Evolutionary conservation across 306 rosid species (phyloP), one percentile per base, ranked within the genome.

Genomic region (Senna tora): DNA sequence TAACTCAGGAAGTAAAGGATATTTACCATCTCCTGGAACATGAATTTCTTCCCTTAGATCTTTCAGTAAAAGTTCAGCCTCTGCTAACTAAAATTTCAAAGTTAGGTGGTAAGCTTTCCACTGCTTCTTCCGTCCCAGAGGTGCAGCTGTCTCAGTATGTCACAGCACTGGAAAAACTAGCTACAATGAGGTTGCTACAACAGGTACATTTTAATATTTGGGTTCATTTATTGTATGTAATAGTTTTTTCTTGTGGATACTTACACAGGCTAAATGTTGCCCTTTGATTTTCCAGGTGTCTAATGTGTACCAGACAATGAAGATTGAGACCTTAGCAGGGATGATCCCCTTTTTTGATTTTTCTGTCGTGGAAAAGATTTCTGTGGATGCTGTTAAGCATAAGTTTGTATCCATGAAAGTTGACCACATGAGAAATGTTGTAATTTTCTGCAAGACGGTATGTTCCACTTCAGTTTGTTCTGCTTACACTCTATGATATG

Each of bases 351-450:
- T 86, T 80, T 91, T 84, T 61, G 89, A 89, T 51, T 89, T 89
- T 58, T 78, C 97, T 17, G 79, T 76, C 0, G 90, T 91, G 53
- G 99, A 95, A 79, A 95, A 89, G 87, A 85, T 95, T 43, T 85
- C 92, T 20, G 99, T 91, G 62, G 99, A 95, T 81, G 99, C 99
- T 60, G 96, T 87, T 63, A 95, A 95, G 81, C 91, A 89, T 67
- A 85, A 89, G 22, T 95, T 91, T 71, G 81, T 95, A 22, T 88
- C 92, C 3, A 86, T 92, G 97, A 95, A 88, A 84, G 89, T 95
- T 9, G 99, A 95, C 68, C 93, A 95, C 83, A 88, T 77, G 87
- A 89, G 79, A 76, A 89, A 76, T 78, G 87, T 84, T 28, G 89
- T 95, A 9, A 52, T 79, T 39, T 80, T 84, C 71, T 57, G 76